These are phyloP conservation scores for Xylona heveae DNA, from an alignment of 495 filamentous ascomycete species.

Conservation along the genomic window DNA sequence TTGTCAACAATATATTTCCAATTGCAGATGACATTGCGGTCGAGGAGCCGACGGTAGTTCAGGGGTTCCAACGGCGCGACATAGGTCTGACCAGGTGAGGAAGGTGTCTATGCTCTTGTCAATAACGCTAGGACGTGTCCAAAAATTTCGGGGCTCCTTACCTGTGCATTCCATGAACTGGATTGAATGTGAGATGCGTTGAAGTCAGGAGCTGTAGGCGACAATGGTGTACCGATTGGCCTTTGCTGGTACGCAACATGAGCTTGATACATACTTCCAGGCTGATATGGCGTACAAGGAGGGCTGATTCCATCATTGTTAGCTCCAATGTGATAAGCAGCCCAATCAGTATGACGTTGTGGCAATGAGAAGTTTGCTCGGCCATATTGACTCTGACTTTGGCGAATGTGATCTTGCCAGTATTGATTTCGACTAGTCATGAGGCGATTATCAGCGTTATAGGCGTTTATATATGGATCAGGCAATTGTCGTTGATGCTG, in stretches of 20 bases:
- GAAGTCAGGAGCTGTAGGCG: conserved; percentile 71
- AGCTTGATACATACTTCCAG: conserved; percentile 28
- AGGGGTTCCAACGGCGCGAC: conserved; percentile 78
- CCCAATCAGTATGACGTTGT: conserved; percentile 14
- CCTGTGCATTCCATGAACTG: conserved; percentile 28
- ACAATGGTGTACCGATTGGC: conserved; percentile 60
- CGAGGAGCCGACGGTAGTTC: conserved; percentile 87
- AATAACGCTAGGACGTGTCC: conserved; percentile 3
- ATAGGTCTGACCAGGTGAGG: conserved; percentile 50
- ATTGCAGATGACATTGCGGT: conserved; percentile 91
- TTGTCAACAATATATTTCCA: conserved; percentile 99
- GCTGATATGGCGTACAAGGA: conserved; percentile 17
- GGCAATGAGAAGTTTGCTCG: conserved; percentile 17
- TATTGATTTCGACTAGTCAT: conserved; percentile 17
- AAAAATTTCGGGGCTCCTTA: conserved; percentile 15
- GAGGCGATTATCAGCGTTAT: conserved; percentile 11
- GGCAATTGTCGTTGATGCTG: no score
- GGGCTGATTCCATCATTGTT: conserved; percentile 16
- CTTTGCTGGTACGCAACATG: conserved; percentile 39
- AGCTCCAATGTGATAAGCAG: conserved; percentile 16
- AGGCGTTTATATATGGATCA: no score
- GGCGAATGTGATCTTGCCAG: conserved; percentile 17
- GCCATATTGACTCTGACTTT: conserved; percentile 17
- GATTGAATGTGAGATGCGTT: conserved; percentile 20
- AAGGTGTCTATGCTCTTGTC: conserved; percentile 5